Percentiles rank a stretch among this genome's conserved stretches.
These are phyloP conservation scores for Farysia itapuensis DNA, from an alignment of 1,284 basidiomycete species.

Conservation along the genomic window DNA sequence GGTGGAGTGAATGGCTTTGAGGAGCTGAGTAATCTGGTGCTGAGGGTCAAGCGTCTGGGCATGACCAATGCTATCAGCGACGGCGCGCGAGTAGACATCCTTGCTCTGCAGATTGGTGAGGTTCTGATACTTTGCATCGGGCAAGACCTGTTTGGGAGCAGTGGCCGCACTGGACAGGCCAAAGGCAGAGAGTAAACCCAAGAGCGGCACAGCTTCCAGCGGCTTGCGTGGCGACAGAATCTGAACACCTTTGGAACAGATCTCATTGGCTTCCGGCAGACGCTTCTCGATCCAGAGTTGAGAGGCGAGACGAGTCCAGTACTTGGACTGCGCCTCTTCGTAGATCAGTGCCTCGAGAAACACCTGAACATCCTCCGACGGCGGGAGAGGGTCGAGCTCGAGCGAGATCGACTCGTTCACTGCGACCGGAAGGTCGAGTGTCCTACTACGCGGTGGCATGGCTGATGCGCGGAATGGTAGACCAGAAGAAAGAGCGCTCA, in stretches of 20 bases:
- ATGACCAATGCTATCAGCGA: conserved; percentile 13
- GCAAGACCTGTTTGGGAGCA: conserved; percentile 50
- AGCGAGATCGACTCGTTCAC: conserved; percentile 49
- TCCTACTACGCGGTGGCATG: conserved; percentile 35
- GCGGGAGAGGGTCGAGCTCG: conserved; percentile 48
- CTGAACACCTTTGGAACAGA: conserved; percentile 36
- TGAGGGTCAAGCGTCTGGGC: conserved; percentile 34
- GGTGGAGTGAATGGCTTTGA: conserved; percentile 34
- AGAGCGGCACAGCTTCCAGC: conserved; percentile 36
- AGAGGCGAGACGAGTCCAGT: conserved; percentile 49
- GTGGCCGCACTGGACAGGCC: conserved; percentile 32
- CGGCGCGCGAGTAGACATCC: conserved; percentile 35
- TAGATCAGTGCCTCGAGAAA: conserved; percentile 49
- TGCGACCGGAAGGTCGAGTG: conserved; percentile 47
- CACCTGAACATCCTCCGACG: conserved; percentile 46
- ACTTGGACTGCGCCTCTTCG: conserved; percentile 42
- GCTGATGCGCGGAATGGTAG: no score
- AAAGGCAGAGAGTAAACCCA: conserved; percentile 43
- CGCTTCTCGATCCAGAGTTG: conserved; percentile 44
- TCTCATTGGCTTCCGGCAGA: conserved; percentile 33
- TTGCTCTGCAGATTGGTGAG: conserved; percentile 30
- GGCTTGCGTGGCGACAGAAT: conserved; percentile 39
- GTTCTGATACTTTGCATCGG: conserved; percentile 48
- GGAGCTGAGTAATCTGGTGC: conserved; percentile 40
- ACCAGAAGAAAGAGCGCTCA: no score